phyloP scores from a whole-genome alignment of 768 basidiomycete species.

The Lentinula guzmanii region DNA sequence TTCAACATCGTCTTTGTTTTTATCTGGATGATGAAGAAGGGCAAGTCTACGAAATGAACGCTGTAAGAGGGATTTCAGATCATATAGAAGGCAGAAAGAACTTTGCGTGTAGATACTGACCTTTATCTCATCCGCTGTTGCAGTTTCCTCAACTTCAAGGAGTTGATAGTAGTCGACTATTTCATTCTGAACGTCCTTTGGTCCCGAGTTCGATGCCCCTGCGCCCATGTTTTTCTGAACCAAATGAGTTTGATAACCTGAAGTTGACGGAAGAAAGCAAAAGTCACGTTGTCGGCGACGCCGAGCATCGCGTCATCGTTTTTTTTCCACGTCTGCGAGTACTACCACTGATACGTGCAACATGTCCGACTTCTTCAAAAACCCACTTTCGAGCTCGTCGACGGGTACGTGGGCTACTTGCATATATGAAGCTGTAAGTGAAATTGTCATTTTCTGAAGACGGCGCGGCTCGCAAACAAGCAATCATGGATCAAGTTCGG shows the following conservation, averaged over 20 bases:
- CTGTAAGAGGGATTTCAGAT: constrained; percentile 29
- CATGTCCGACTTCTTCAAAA: constrained; percentile 54
- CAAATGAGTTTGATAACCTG: neutral
- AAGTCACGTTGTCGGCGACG: neutral
- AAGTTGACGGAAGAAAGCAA: neutral
- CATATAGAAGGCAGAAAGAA: neutral
- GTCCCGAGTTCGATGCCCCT: constrained; percentile 48
- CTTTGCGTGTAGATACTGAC: constrained; percentile 24
- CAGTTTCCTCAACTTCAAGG: constrained; percentile 74
- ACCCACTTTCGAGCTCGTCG: constrained; percentile 22
- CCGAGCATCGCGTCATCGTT: neutral
- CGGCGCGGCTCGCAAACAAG: constrained; percentile 41
- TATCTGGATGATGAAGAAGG: constrained; percentile 81
- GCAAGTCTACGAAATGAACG: constrained; percentile 81
- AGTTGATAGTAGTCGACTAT: constrained; percentile 75
- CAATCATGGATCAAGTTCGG: constrained; percentile 57
- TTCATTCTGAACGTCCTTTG: constrained; percentile 14
- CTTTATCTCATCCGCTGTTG: constrained; percentile 86
- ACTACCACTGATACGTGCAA: neutral
- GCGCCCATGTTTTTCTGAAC: constrained; percentile 51
- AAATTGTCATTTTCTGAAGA: constrained; percentile 21
- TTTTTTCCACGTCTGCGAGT: neutral
- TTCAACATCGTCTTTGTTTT: constrained; percentile 67
- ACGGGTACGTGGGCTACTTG: constrained; percentile 18
- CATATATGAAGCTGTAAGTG: neutral